Percentiles rank a stretch among this genome's conserved stretches.
phyloP scores from a whole-genome alignment of 495 filamentous ascomycete species.

The Cudoniella acicularis region DNA sequence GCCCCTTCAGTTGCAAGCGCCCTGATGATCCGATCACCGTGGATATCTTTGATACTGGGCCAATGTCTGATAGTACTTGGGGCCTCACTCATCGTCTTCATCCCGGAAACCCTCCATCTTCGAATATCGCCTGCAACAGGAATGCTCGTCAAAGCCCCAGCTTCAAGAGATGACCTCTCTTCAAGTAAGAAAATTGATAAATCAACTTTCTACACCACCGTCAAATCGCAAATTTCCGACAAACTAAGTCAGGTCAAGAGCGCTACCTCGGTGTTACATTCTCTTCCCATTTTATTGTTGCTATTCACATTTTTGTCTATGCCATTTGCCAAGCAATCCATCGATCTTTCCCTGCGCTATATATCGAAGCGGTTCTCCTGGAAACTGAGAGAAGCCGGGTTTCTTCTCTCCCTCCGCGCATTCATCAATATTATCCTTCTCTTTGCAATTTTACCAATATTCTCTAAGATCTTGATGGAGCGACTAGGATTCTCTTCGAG shows the following conservation, averaged over 20 bases:
- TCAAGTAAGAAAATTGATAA: not conserved
- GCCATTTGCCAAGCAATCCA: not conserved
- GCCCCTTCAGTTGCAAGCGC: constrained; percentile 50
- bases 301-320: constrained; percentile 7
- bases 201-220: not conserved
- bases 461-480: constrained; percentile 30
- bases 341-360: constrained; percentile 42
- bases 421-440: constrained; percentile 46
- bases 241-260: not conserved
- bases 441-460: constrained; percentile 39
- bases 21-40: constrained; percentile 54
- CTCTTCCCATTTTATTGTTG: constrained; percentile 6
- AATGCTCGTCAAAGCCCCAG: not conserved
- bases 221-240: not conserved
- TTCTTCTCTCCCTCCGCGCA: constrained; percentile 49
- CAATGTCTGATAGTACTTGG: constrained; percentile 27
- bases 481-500: constrained; percentile 23
- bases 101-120: constrained; percentile 44
- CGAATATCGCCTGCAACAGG: not conserved
- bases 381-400: constrained; percentile 45
- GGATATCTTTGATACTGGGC: constrained; percentile 49
- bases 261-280: constrained; percentile 3
- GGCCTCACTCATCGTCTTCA: constrained; percentile 28
- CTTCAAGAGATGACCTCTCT: not conserved
- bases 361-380: constrained; percentile 51